A percentile compares a stretch with the other conserved stretches of the same genome.
Evolutionary conservation across 2,329 filamentous ascomycete genomes (phyloP).

Genomic region (Fusarium sp.): DNA sequence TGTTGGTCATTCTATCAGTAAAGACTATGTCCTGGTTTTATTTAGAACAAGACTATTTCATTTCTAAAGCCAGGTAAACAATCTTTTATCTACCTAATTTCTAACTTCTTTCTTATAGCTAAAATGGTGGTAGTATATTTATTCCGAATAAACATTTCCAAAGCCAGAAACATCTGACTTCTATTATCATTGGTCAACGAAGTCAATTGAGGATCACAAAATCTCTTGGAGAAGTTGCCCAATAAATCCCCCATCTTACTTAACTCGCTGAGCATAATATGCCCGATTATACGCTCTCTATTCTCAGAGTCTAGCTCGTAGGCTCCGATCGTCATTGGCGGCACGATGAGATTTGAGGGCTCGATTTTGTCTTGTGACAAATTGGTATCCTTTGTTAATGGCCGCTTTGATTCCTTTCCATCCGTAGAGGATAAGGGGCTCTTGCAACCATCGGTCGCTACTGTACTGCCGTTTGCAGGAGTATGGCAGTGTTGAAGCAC

Average conservation of each 20-base stretch:
- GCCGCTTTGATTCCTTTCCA: not conserved
- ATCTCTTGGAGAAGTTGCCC: slow-evolving; percentile 10
- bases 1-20: no score
- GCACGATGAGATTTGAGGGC: slow-evolving; percentile 4
- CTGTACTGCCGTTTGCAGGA: not conserved
- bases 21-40: no score
- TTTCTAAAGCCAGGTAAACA: no score
- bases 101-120: slow-evolving; percentile 2
- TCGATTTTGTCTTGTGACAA: not conserved
- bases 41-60: no score
- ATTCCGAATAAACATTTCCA: slow-evolving; percentile 17
- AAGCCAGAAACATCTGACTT: slow-evolving; percentile 6
- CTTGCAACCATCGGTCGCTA: not conserved
- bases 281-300: slow-evolving; percentile 13
- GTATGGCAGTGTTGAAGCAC: slow-evolving; percentile 4
- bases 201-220: slow-evolving; percentile 9
- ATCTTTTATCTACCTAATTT: not conserved
- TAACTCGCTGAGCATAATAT: slow-evolving; percentile 10
- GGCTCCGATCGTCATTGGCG: slow-evolving; percentile 10
- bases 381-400: not conserved
- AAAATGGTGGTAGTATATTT: slow-evolving; percentile 4
- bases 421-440: not conserved
- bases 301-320: slow-evolving; percentile 17
- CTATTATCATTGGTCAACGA: slow-evolving; percentile 1
- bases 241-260: slow-evolving; percentile 10